Conservation (phyloP, 202 grass and related monocot genomes). For the Panicum hallii region DNA sequence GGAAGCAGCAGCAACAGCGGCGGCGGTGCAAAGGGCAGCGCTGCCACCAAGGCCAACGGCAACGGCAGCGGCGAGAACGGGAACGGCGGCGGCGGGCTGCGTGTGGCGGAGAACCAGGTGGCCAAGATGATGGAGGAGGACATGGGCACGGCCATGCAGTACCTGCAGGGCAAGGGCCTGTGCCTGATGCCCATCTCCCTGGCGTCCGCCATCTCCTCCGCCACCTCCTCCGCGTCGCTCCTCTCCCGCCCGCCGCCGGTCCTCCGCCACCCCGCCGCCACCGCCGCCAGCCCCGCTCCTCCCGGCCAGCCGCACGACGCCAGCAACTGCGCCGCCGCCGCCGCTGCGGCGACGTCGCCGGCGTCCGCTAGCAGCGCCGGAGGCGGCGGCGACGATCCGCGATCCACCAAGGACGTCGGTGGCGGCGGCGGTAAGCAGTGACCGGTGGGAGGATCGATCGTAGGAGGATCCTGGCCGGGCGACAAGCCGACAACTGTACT, state of each 20-base stretch:
- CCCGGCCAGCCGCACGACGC: background rate
- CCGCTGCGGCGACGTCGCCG: background rate
- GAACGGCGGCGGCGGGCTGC: slow-evolving; percentile 40
- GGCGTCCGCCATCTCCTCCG: slow-evolving; percentile 91
- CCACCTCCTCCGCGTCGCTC: slow-evolving; percentile 53
- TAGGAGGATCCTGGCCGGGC: background rate
- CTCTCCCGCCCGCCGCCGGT: slow-evolving; percentile 36
- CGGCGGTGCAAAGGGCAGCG: background rate
- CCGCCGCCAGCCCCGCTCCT: background rate
- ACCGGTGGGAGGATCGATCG: background rate
- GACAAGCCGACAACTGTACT: background rate
- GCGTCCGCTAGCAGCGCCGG: background rate
- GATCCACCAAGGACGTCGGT: background rate
- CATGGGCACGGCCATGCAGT: slow-evolving; percentile 99
- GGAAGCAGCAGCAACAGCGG: slow-evolving; percentile 35
- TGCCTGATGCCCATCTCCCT: slow-evolving; percentile 99
- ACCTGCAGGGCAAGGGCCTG: slow-evolving; percentile 95
- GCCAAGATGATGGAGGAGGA: slow-evolving; percentile 98
- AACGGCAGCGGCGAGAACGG: background rate
- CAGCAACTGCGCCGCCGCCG: background rate
- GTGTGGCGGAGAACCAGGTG: slow-evolving; percentile 86
- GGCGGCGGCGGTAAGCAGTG: slow-evolving; percentile 19
- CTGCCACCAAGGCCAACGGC: background rate
- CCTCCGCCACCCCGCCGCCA: background rate
- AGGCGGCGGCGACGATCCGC: background rate